phyloP scores from a whole-genome alignment of 805 yeast species.

The Hanseniaspora nectarophila region DNA sequence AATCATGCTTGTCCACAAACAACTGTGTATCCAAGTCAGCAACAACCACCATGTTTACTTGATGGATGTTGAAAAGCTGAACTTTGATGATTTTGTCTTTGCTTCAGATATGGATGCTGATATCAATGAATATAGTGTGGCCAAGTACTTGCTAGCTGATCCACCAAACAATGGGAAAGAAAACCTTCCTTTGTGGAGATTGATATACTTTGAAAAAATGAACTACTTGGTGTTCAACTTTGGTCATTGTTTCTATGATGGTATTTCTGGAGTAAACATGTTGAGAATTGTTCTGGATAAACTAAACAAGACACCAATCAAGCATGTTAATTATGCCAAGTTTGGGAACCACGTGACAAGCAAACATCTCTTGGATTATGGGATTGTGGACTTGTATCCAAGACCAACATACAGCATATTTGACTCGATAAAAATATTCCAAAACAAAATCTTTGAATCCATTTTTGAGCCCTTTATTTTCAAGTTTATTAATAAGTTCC shows the following conservation, averaged over 20 bases:
- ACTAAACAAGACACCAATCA: neutral
- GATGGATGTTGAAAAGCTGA: neutral
- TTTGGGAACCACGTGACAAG: neutral
- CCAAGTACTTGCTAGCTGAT: neutral
- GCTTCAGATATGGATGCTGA: neutral
- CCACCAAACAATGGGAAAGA: neutral
- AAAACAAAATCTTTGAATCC: neutral
- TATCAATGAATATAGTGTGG: neutral
- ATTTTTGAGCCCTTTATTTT: slow-evolving; percentile 1
- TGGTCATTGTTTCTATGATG: slow-evolving; percentile 14
- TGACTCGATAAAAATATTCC: neutral
- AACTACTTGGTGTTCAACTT: slow-evolving; percentile 10
- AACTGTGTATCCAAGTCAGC: slow-evolving; percentile 1
- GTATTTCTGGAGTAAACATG: slow-evolving; percentile 9
- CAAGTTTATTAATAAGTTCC: neutral
- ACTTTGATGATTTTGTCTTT: slow-evolving; percentile 1
- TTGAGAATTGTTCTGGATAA: neutral
- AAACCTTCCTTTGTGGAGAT: slow-evolving; percentile 5
- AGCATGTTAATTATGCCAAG: neutral
- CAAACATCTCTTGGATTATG: neutral
- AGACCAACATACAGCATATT: neutral
- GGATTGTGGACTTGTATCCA: slow-evolving; percentile 9
- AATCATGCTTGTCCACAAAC: slow-evolving; percentile 1
- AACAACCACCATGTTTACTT: neutral
- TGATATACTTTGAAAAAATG: slow-evolving; percentile 5